These are phyloP conservation scores for Fusarium tricinctum DNA, from an alignment of 2,329 filamentous ascomycete genomes.

Conservation along the genomic window DNA sequence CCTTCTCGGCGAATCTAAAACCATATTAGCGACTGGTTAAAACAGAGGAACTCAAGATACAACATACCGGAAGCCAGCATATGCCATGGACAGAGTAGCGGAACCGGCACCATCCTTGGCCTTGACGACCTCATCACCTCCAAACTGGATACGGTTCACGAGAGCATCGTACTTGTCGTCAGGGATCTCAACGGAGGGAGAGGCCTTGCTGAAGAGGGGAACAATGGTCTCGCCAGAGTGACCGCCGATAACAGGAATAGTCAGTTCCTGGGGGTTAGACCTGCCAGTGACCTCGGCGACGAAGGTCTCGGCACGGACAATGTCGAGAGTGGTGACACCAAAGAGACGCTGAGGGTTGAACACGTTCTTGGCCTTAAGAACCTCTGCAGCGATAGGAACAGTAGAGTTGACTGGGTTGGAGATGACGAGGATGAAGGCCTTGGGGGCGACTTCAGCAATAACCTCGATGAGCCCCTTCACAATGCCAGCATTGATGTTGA, in stretches of 20 bases:
- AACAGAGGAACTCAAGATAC: not conserved
- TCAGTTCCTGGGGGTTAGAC: slow-evolving; percentile 84
- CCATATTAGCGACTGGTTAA: slow-evolving; percentile 26
- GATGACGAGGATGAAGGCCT: slow-evolving; percentile 96
- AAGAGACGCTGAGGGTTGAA: slow-evolving; percentile 98
- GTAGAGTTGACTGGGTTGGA: slow-evolving; percentile 99
- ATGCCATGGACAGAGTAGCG: slow-evolving; percentile 94
- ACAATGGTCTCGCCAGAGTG: slow-evolving; percentile 99
- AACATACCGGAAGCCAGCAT: slow-evolving; percentile 87
- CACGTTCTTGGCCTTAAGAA: slow-evolving; percentile 91
- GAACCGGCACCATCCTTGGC: slow-evolving; percentile 93
- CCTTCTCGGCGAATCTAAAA: slow-evolving; percentile 88
- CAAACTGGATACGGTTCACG: slow-evolving; percentile 96
- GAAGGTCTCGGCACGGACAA: slow-evolving; percentile 98
- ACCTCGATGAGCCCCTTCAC: slow-evolving; percentile 94
- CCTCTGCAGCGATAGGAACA: slow-evolving; percentile 96
- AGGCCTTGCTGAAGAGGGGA: slow-evolving; percentile 93
- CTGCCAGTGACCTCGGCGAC: slow-evolving; percentile 87
- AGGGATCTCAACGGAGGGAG: slow-evolving; percentile 83
- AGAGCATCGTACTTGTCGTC: slow-evolving; percentile 91
- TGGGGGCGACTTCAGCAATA: slow-evolving; percentile 88
- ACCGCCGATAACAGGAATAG: slow-evolving; percentile 92
- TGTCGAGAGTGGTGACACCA: slow-evolving; percentile 98
- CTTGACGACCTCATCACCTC: slow-evolving; percentile 96
- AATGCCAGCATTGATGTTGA: slow-evolving; percentile 99